These are phyloP conservation scores for Pythium oligandrum DNA, from an alignment of 352 stramenopile genomes.

Conservation along the genomic window DNA sequence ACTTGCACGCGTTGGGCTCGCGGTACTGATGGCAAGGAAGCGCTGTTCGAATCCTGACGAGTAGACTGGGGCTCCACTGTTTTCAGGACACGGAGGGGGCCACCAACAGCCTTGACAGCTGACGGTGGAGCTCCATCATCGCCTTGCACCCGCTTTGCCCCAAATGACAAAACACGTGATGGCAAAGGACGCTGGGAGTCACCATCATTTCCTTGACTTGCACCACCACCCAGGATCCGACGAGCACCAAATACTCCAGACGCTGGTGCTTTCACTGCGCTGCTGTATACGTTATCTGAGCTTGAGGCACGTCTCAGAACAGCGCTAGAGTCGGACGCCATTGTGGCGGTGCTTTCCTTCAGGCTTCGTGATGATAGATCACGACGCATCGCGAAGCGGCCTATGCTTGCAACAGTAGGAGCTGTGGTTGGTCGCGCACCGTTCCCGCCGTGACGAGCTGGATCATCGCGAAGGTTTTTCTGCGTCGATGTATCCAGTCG, in stretches of 20 bases:
- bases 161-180: conserved; percentile 11
- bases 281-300: no score
- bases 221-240: conserved; percentile 9
- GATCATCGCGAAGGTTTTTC: conserved; percentile 21
- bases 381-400: conserved; percentile 6
- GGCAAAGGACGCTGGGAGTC: background rate
- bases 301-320: no score
- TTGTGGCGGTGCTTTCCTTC: conserved; percentile 6
- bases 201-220: background rate
- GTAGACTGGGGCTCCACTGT: conserved; percentile 5
- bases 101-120: conserved; percentile 1
- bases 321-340: no score
- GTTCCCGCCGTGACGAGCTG: background rate
- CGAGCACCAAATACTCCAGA: conserved; percentile 8
- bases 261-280: conserved; percentile 1
- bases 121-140: conserved; percentile 3
- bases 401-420: conserved; percentile 7
- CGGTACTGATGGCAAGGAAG: conserved; percentile 5
- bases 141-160: conserved; percentile 12
- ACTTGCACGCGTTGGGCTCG: conserved; percentile 19
- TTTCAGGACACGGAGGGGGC: conserved; percentile 18
- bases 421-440: background rate
- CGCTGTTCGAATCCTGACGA: background rate
- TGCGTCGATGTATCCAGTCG: conserved; percentile 67
- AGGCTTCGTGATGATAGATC: no score